Evolutionary conservation across 169 alveolate species (phyloP).

Genomic region (Ichthyophthirius multifiliis): DNA sequence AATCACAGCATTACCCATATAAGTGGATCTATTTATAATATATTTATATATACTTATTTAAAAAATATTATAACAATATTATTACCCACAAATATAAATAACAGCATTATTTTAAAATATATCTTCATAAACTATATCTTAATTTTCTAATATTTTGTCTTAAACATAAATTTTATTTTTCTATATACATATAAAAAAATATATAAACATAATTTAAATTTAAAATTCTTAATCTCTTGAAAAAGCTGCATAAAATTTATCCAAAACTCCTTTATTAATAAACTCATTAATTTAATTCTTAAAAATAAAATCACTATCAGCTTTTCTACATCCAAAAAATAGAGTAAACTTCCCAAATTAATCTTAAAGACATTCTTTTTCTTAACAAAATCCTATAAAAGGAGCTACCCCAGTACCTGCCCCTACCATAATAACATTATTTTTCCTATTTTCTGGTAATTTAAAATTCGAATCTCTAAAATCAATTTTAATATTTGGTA

Average conservation of each 20-base stretch:
- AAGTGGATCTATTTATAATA: conserved; percentile 21
- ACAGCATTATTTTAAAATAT: conserved; percentile 24
- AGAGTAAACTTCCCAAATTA: conserved; percentile 24
- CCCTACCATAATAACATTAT: conserved; percentile 62
- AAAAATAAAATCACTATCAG: conserved; percentile 56
- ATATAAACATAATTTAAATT: neutral
- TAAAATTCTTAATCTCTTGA: conserved; percentile 46
- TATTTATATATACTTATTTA: neutral
- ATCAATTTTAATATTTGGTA: conserved; percentile 43
- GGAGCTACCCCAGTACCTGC: conserved; percentile 84
- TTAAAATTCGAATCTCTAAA: conserved; percentile 49
- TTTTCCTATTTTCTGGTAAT: conserved; percentile 32
- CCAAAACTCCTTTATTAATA: conserved; percentile 9
- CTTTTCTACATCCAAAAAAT: conserved; percentile 66
- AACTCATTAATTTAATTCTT: conserved; percentile 43
- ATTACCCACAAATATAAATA: conserved; percentile 59
- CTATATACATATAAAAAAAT: neutral
- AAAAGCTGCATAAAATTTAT: conserved; percentile 51
- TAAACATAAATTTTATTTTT: conserved; percentile 52
- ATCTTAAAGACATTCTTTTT: conserved; percentile 34
- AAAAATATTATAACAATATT: neutral
- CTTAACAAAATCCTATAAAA: conserved; percentile 63
- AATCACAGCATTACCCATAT: conserved; percentile 59
- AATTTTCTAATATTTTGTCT: conserved; percentile 29
- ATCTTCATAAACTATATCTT: neutral